phyloP scores from a whole-genome alignment of 2,329 filamentous ascomycete genomes.

The Cladosporium sp. region DNA sequence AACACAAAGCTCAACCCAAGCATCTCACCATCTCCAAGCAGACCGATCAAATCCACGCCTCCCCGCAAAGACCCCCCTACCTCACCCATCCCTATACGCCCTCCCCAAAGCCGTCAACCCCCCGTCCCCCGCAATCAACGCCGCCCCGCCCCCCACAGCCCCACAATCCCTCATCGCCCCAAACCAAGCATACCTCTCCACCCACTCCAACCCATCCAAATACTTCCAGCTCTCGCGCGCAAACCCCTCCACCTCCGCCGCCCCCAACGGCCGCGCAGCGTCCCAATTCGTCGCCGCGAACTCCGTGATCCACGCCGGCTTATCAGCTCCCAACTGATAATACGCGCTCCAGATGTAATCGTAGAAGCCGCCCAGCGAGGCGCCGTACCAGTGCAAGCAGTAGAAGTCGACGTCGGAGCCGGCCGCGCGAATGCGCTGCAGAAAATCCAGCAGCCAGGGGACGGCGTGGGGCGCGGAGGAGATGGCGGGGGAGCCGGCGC shows the following conservation, averaged over 20 bases:
- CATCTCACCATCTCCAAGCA: too few relatives aligned
- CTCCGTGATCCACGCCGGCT: constrained; percentile 31
- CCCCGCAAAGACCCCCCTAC: too few relatives aligned
- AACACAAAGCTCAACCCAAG: background rate
- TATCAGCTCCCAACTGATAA: constrained; percentile 21
- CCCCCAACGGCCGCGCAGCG: constrained; percentile 18
- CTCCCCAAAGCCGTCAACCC: constrained; percentile 26
- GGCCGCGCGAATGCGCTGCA: constrained; percentile 17
- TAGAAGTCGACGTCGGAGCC: constrained; percentile 28
- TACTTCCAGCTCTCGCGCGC: constrained; percentile 24
- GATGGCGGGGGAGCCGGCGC: constrained; percentile 26
- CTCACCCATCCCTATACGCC: constrained; percentile 25
- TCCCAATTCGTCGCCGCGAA: constrained; percentile 29
- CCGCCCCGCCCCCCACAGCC: constrained; percentile 26
- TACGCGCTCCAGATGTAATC: constrained; percentile 30
- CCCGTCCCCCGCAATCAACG: constrained; percentile 27
- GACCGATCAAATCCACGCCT: too few relatives aligned
- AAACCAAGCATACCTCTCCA: constrained; percentile 30
- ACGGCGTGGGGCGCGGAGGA: constrained; percentile 24
- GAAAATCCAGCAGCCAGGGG: constrained; percentile 24
- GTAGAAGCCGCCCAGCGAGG: constrained; percentile 25
- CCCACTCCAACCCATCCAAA: constrained; percentile 28
- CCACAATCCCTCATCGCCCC: constrained; percentile 27
- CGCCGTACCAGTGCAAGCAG: constrained; percentile 29
- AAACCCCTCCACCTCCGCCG: constrained; percentile 26